Evolutionary conservation across 2,329 filamentous ascomycete species (phyloP), one percentile per base, ranked within the genome.

Genomic region (Sarocladium brachiariae): DNA sequence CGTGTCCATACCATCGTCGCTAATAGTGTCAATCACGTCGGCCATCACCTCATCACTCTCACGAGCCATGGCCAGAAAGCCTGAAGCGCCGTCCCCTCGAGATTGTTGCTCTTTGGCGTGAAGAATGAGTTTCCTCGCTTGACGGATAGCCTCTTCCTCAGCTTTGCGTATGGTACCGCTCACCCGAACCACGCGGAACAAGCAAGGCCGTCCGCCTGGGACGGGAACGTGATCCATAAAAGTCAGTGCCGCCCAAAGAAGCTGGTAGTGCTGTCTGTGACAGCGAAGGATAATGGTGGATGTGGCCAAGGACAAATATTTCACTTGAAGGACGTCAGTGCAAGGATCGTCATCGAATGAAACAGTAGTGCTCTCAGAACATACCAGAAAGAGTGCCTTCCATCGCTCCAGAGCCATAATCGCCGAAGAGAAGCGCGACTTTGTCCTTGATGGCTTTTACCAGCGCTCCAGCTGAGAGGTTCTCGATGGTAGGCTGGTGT

Each of bases 91-190:
- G 8, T 45, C 39, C 5, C 24, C 27, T 14, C 23, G 7, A 6
- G 24, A 14, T 5, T 48, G 51, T 13, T 66, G 59, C 39, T 76
- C 77, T 61, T 78, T 79, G 49, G 86, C 83, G 25, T 81, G 78
- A 38, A 87, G 71, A 53, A 95, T 84, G 51, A 89, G 78, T 51
- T 76, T 73, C 58, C 86, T 83, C 37, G 89, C 88, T 53, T 88
- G 77, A 3, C 84, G 78, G 59, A 97, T 86, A 31, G 90, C 89
- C 66, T 96, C 91, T 63, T 95, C 84, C 67, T 97, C 91, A 2
- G 83, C 86, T 67, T 95, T 96, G 58, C 84, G 85, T 61, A 99
- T 96, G 2, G 93, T 99, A 14, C 92, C 93, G 56, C 88, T 93
- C 13, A 96, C 89, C 54, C 88, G 79, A 6, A 95, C 81, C 13